Percentiles rank a stretch among this genome's conserved stretches.
Conservation (phyloP, 2,329 filamentous ascomycete genomes). For the Rhynchosporium agropyri region DNA sequence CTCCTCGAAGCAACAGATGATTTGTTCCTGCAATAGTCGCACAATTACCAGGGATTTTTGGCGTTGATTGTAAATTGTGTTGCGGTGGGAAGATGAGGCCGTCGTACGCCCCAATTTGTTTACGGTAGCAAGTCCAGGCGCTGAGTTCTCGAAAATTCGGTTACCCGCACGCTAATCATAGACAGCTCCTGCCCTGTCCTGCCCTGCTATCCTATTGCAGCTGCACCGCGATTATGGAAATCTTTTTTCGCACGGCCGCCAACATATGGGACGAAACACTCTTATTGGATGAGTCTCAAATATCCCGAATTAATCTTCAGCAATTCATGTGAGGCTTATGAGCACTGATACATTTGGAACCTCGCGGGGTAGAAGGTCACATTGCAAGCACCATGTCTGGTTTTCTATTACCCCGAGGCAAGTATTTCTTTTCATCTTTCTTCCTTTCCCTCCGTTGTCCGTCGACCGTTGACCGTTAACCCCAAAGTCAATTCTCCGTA, state of each 20-base stretch:
- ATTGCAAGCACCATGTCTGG: background rate
- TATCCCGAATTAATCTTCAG: constrained; percentile 18
- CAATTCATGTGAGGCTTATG: constrained; percentile 10
- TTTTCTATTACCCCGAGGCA: no score
- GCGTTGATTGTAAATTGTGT: constrained; percentile 1
- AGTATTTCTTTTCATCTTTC: background rate
- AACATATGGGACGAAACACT: background rate
- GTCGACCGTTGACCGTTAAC: background rate
- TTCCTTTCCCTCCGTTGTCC: background rate
- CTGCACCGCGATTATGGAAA: constrained; percentile 18
- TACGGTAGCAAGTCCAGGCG: background rate
- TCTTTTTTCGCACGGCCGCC: background rate
- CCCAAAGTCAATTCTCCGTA: background rate
- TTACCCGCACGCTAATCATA: background rate
- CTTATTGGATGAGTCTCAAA: constrained; percentile 24
- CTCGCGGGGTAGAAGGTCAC: background rate
- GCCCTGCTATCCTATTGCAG: constrained; percentile 17
- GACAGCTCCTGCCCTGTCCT: background rate
- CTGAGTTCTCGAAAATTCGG: background rate
- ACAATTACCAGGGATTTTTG: constrained; percentile 5
- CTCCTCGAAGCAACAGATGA: constrained; percentile 13
- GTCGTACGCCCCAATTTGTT: constrained; percentile 5
- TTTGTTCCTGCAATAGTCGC: constrained; percentile 6
- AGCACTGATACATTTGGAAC: background rate
- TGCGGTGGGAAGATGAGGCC: background rate